Evolutionary conservation across 1,139 yeast genomes (phyloP).

Genomic region (Taphrina populina): DNA sequence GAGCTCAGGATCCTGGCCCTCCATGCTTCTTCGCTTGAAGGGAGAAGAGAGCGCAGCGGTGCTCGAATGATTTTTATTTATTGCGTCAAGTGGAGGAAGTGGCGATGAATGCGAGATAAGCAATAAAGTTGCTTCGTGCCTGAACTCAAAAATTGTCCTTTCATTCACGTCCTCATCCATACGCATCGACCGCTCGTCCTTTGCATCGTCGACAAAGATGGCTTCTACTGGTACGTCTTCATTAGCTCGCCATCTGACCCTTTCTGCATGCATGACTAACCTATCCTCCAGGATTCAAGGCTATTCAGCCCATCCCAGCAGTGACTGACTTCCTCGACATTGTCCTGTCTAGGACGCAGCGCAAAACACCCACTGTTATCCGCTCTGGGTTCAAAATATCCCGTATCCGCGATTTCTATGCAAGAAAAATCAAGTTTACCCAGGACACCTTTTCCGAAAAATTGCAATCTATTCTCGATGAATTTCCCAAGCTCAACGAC

Average conservation of each 20-base stretch:
- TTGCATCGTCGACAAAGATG: too few relatives aligned
- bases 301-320: constrained; percentile 36
- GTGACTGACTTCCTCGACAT: constrained; percentile 69
- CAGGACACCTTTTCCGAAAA: constrained; percentile 95
- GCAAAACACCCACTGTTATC: constrained; percentile 80
- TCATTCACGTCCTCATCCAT: too few relatives aligned
- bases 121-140: too few relatives aligned
- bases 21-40: background rate
- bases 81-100: too few relatives aligned
- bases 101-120: too few relatives aligned
- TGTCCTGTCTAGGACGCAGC: constrained; percentile 92
- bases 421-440: constrained; percentile 95
- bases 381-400: constrained; percentile 95
- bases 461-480: constrained; percentile 75
- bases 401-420: constrained; percentile 95
- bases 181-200: too few relatives aligned
- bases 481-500: constrained; percentile 95
- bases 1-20: constrained; percentile 18
- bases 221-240: constrained; percentile 7
- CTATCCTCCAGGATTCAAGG: constrained; percentile 28
- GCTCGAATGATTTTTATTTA: too few relatives aligned
- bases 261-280: too few relatives aligned
- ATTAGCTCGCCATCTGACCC: too few relatives aligned
- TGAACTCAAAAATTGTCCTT: too few relatives aligned
- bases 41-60: too few relatives aligned